Evolutionary conservation across 345 rosid genomes (phyloP).

Genomic region (Toxicodendron radicans): DNA sequence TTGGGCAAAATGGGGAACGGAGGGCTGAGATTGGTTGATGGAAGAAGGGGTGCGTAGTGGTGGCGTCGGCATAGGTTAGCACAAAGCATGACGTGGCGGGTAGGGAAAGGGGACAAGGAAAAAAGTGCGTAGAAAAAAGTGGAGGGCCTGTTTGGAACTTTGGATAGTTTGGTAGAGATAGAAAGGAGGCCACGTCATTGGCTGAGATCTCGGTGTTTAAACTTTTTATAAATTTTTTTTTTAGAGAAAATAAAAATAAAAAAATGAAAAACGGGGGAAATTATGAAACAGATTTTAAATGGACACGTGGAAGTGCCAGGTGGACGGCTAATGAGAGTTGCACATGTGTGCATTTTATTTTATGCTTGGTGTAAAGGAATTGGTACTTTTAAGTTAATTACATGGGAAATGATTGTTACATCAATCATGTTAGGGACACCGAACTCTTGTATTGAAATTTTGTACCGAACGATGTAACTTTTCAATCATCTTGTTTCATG

Average conservation of each 20-base stretch:
- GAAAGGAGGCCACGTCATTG: slow-evolving; percentile 60
- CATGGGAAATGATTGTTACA: too few species aligned
- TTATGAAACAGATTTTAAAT: too few species aligned
- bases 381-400: too few species aligned
- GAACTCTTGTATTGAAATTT: too few species aligned
- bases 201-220: neutral
- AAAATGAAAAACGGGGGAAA: neutral
- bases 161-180: slow-evolving; percentile 65
- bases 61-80: slow-evolving; percentile 16
- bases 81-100: slow-evolving; percentile 38
- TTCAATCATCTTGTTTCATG: too few species aligned
- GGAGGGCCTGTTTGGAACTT: slow-evolving; percentile 15
- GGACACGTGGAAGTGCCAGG: neutral
- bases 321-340: neutral
- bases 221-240: neutral
- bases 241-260: neutral
- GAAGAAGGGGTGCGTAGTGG: slow-evolving; percentile 22
- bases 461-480: too few species aligned
- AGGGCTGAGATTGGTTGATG: slow-evolving; percentile 27
- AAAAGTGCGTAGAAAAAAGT: slow-evolving; percentile 32
- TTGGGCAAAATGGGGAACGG: neutral
- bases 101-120: neutral
- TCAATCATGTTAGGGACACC: too few species aligned
- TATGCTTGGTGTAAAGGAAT: too few species aligned
- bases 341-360: neutral